A percentile compares a stretch with the other conserved stretches of the same genome.
Conservation (phyloP, 1,284 basidiomycete species). For the Trametes pubescens region DNA sequence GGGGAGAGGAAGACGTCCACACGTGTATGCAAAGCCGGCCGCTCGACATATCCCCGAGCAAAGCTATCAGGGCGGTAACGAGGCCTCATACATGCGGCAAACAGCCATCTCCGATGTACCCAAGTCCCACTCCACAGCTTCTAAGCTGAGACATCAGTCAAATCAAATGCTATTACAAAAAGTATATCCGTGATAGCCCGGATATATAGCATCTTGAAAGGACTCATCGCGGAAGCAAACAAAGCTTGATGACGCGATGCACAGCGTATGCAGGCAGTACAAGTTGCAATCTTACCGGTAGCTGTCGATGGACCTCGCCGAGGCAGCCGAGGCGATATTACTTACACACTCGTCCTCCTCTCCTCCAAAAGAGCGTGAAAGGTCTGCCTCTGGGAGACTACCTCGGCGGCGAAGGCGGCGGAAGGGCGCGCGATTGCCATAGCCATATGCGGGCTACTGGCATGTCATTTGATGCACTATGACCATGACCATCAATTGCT, state of each 20-base stretch:
- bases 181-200: slow-evolving; percentile 6
- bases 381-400: no score
- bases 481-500: no score
- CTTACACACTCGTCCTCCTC: no score
- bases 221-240: background rate
- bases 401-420: no score
- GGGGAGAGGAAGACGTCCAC: background rate
- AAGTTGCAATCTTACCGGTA: background rate
- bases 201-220: background rate
- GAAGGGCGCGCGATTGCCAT: no score
- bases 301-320: background rate
- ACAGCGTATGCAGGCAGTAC: background rate
- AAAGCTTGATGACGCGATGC: background rate
- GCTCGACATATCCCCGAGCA: slow-evolving; percentile 3
- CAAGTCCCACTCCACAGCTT: background rate
- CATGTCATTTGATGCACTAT: no score
- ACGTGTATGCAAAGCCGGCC: slow-evolving; percentile 12
- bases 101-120: background rate
- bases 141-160: background rate
- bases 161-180: background rate
- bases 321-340: no score
- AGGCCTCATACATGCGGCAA: slow-evolving; percentile 4
- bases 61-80: slow-evolving; percentile 10
- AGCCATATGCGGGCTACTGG: no score
- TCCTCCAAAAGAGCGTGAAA: no score